phyloP scores from a whole-genome alignment of 2,329 filamentous ascomycete genomes.

The Xylaria sp. region DNA sequence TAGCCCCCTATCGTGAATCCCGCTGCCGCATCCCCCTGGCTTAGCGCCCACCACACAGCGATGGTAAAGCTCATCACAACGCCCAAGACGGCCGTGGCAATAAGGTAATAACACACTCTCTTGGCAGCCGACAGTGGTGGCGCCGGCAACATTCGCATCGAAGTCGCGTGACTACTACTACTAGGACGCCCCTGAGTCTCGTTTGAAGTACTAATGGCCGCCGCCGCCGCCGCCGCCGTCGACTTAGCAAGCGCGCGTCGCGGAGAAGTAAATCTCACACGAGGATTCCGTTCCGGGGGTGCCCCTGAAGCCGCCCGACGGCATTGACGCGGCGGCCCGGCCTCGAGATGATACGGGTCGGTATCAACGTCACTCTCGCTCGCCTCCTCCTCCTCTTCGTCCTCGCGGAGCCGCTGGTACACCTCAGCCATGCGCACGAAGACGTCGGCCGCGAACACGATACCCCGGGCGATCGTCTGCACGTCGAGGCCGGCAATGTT shows the following conservation, averaged over 20 bases:
- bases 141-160: neutral
- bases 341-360: slow-evolving; percentile 31
- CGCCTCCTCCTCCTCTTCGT: neutral
- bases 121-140: slow-evolving; percentile 5
- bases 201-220: neutral
- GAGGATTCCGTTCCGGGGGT: neutral
- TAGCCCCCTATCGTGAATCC: slow-evolving; percentile 32
- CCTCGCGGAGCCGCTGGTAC: slow-evolving; percentile 23
- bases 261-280: neutral
- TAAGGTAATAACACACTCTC: slow-evolving; percentile 32
- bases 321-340: slow-evolving; percentile 19
- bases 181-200: neutral
- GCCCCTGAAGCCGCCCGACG: neutral
- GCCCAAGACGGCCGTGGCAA: slow-evolving; percentile 25
- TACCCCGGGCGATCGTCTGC: neutral
- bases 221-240: neutral
- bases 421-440: slow-evolving; percentile 2
- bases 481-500: slow-evolving; percentile 4
- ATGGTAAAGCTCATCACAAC: slow-evolving; percentile 24
- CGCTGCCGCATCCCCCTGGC: slow-evolving; percentile 17
- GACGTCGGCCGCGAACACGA: neutral
- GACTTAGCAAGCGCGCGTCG: neutral
- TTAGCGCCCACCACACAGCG: slow-evolving; percentile 29
- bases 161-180: neutral
- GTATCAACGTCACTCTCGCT: neutral